Evolutionary conservation across 2,329 filamentous ascomycete species (phyloP), one percentile per base, ranked within the genome.

Genomic region (Nothomitra cinnamomea): DNA sequence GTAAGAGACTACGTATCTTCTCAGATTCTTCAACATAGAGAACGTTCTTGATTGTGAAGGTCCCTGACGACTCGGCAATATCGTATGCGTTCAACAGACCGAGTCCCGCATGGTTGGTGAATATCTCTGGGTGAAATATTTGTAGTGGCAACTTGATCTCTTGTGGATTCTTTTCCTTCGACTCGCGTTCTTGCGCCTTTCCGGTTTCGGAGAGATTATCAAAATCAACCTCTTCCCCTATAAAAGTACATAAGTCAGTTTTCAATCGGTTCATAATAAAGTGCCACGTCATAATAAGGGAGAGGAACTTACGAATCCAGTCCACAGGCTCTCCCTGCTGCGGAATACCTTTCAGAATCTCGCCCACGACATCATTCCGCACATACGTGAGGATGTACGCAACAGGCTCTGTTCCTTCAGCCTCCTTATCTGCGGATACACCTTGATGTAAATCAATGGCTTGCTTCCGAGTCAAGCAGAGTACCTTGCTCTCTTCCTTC

Each of bases 321-420:
- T 32, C 25, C n/a, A 22, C 40, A 32, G 52, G 38, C 19, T 8
- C 64, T 63, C 4, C 38, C 12, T 25, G 6, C 41, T 43, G 19
- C 19, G 38, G 38, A 12, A 47, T 22, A 22, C 69, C 69, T 19
- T 69, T 64, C 13, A 71, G 59, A 40, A 68, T 67, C 2, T 70
- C 64, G 1, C 62, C 56, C 1, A 70, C 62, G 36, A 72, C 61
- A 58, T 76, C 73, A 32, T 70, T 68, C 47, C 75, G 75, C 19
- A 79, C 66, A 58, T 80, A 80, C 63, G 78, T 69, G 13, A 66
- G 74, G 54, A 77, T 67, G 57, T 79, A 77, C 19, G 75, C 75
- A 10, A 78, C 66, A 24, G 74, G 65, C 52, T 74, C 70, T 19
- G 51, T 41, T 64, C 64, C 43, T 62, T 66, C 8, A 61, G 59